Evolutionary conservation across 2,329 filamentous ascomycete genomes (phyloP).

Genomic region (Aspergillus sp.): DNA sequence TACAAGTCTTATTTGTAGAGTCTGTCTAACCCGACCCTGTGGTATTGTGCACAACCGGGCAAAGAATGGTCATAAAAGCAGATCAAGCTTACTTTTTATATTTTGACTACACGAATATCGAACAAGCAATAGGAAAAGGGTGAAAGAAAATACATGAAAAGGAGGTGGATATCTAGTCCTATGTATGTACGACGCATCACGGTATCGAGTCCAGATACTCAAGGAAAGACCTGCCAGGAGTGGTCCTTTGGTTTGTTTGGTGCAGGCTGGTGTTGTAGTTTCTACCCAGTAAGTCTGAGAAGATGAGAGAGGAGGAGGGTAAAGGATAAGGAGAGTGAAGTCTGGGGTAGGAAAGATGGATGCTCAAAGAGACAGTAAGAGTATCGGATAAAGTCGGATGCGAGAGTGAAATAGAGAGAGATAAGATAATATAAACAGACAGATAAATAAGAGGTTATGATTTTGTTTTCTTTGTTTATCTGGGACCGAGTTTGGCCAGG

Average conservation of each 20-base stretch:
- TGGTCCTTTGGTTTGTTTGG: too few species aligned
- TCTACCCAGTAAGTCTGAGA: background rate
- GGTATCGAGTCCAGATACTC: background rate
- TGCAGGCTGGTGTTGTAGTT: background rate
- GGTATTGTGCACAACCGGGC: too few species aligned
- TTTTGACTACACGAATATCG: constrained; percentile 12
- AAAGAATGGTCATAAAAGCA: background rate
- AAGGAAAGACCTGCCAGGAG: too few species aligned
- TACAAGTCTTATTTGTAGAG: too few species aligned
- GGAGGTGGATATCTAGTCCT: background rate
- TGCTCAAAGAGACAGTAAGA: background rate
- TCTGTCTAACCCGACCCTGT: too few species aligned
- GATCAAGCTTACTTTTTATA: constrained; percentile 7
- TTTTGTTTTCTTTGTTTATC: constrained; percentile 51
- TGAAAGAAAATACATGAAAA: background rate
- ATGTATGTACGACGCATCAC: background rate
- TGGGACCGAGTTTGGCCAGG: constrained; percentile 88
- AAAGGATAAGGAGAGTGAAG: background rate
- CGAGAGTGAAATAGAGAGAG: too few species aligned
- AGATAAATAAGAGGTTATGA: background rate
- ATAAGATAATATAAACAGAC: background rate
- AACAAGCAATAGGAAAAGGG: background rate
- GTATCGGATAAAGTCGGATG: background rate
- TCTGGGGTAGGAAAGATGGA: background rate
- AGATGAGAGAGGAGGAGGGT: background rate